Evolutionary conservation across 306 rosid species (phyloP).

Genomic region (Sicyos edulis): DNA sequence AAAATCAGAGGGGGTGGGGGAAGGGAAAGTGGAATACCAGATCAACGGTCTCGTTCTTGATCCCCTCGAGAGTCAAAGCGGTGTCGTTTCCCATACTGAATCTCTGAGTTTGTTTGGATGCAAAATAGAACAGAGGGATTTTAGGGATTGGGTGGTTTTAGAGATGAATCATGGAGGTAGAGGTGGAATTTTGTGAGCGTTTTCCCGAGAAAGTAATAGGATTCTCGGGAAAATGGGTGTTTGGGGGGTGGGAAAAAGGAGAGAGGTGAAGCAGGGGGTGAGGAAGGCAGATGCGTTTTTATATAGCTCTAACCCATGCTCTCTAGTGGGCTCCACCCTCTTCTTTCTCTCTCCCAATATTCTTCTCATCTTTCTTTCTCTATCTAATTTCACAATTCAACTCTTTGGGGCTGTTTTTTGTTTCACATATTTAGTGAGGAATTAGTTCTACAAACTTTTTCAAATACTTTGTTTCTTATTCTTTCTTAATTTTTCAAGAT

Average conservation of each 20-base stretch:
- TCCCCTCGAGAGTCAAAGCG: slow-evolving; percentile 55
- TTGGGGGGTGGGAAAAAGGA: not conserved
- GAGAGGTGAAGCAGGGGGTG: not conserved
- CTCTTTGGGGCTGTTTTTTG: too few species aligned
- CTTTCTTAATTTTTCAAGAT: too few species aligned
- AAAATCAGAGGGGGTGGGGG: not conserved
- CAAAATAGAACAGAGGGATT: not conserved
- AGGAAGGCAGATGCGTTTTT: too few species aligned
- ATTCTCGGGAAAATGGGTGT: slow-evolving; percentile 13
- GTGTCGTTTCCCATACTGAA: slow-evolving; percentile 21
- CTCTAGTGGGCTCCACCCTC: not conserved
- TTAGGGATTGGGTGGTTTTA: not conserved
- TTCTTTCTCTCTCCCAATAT: not conserved
- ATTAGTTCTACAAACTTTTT: too few species aligned
- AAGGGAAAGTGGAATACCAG: slow-evolving; percentile 41
- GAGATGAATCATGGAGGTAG: not conserved
- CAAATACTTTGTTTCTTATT: too few species aligned
- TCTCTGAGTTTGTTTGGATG: not conserved
- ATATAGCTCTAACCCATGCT: slow-evolving; percentile 16
- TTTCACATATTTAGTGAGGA: too few species aligned
- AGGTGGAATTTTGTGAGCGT: too few species aligned
- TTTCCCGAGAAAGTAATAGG: slow-evolving; percentile 16
- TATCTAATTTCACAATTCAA: not conserved
- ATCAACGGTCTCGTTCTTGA: slow-evolving; percentile 91
- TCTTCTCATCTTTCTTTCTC: not conserved